These are phyloP conservation scores for Zygosaccharomyces sapae DNA, from an alignment of 1,139 yeast species.

Conservation along the genomic window DNA sequence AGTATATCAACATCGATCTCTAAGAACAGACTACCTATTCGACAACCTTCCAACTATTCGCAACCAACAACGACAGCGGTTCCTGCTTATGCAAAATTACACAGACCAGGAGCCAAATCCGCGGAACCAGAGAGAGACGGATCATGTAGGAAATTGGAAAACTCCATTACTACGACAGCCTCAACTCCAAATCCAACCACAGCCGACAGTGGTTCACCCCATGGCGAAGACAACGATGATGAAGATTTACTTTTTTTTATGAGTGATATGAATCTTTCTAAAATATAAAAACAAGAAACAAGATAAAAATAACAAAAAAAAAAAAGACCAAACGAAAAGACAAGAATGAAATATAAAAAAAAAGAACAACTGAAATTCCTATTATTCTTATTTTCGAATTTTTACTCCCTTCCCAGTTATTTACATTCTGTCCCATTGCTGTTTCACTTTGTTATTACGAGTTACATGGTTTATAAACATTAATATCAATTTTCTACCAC, in stretches of 20 bases:
- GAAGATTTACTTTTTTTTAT: conserved; percentile 81
- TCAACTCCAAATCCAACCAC: conserved; percentile 1
- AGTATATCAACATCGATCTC: conserved; percentile 29
- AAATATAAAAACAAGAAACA: conserved; percentile 9
- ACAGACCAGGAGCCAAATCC: conserved; percentile 36
- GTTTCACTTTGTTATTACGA: neutral
- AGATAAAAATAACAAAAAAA: neutral
- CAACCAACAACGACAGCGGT: conserved; percentile 39
- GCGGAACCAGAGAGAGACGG: conserved; percentile 21
- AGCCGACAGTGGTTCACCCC: conserved; percentile 8
- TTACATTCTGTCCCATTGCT: neutral
- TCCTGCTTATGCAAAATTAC: conserved; percentile 40
- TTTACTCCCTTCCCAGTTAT: neutral
- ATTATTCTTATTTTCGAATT: neutral
- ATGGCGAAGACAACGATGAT: conserved; percentile 52
- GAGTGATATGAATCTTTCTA: conserved; percentile 71
- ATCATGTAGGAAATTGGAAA: conserved; percentile 7
- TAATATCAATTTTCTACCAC: neutral
- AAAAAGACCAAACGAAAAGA: neutral
- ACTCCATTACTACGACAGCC: conserved; percentile 1
- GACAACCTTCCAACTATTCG: conserved; percentile 34
- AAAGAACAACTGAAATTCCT: neutral
- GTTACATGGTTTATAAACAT: conserved; percentile 1
- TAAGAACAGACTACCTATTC: conserved; percentile 27
- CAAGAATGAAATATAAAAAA: neutral